These are phyloP conservation scores for Bipolaris cookei DNA, from an alignment of 2,329 filamentous ascomycete genomes.

Conservation along the genomic window DNA sequence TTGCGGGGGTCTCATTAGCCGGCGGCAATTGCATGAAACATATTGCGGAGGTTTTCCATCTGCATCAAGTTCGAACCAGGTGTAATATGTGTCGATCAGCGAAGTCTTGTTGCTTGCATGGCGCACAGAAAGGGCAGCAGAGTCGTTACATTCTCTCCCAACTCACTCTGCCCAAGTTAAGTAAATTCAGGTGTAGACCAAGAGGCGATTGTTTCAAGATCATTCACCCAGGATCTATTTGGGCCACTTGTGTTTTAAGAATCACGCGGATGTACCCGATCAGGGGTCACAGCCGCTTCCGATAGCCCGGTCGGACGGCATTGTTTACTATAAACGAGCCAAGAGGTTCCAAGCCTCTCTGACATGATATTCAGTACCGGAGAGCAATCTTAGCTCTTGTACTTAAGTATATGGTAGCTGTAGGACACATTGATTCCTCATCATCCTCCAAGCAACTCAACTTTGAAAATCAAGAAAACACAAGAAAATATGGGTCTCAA, in stretches of 20 bases:
- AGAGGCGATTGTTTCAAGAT: not conserved
- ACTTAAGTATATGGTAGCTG: constrained; percentile 22
- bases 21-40: constrained; percentile 24
- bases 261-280: not conserved
- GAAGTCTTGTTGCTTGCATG: not conserved
- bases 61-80: constrained; percentile 25
- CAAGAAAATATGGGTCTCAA: constrained; percentile 30
- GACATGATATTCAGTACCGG: constrained; percentile 8
- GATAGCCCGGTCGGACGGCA: constrained; percentile 26
- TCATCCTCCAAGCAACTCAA: not conserved
- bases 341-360: constrained; percentile 31
- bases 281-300: constrained; percentile 10
- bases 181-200: not conserved
- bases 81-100: constrained; percentile 4
- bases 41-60: constrained; percentile 1
- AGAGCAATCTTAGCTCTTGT: constrained; percentile 9
- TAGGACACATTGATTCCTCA: not conserved
- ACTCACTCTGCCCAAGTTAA: no score
- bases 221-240: no score
- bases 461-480: not conserved
- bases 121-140: no score
- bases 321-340: constrained; percentile 40
- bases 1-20: constrained; percentile 28
- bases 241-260: not conserved
- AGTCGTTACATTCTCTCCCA: not conserved